Conservation (phyloP, 257 asterid genomes). For the Solanum sitiens region DNA sequence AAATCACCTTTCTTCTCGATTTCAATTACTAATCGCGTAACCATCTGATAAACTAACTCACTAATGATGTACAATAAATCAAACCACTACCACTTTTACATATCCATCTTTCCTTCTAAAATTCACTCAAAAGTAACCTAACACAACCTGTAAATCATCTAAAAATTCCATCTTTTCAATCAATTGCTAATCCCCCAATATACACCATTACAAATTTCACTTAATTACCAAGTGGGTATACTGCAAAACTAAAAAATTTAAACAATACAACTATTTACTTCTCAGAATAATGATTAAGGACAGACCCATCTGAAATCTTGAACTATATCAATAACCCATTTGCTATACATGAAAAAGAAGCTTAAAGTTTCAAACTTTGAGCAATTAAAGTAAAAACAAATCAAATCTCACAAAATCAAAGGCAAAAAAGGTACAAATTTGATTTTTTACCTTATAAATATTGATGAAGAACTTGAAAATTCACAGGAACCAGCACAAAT, state of each 20-base stretch:
- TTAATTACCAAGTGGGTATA: background rate
- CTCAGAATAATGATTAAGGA: background rate
- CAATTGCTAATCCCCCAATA: background rate
- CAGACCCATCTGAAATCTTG: background rate
- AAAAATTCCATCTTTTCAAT: background rate
- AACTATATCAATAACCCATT: background rate
- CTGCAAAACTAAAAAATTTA: background rate
- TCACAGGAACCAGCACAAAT: background rate
- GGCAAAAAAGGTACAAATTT: background rate
- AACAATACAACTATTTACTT: background rate
- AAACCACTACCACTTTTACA: background rate
- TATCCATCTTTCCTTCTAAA: background rate
- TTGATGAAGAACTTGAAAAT: background rate
- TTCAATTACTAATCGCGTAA: background rate
- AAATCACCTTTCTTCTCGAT: background rate
- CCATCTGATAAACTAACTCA: background rate
- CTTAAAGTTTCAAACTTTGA: background rate
- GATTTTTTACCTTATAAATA: background rate
- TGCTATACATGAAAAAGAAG: background rate
- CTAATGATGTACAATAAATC: background rate
- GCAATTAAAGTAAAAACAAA: background rate
- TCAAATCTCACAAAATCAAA: background rate
- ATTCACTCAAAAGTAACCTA: background rate
- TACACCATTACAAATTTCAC: background rate
- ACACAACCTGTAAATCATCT: background rate